Percentiles rank a stretch among this genome's conserved stretches.
These are phyloP conservation scores for Phialocephala subalpina DNA, from an alignment of 2,329 filamentous ascomycete genomes.

Conservation along the genomic window DNA sequence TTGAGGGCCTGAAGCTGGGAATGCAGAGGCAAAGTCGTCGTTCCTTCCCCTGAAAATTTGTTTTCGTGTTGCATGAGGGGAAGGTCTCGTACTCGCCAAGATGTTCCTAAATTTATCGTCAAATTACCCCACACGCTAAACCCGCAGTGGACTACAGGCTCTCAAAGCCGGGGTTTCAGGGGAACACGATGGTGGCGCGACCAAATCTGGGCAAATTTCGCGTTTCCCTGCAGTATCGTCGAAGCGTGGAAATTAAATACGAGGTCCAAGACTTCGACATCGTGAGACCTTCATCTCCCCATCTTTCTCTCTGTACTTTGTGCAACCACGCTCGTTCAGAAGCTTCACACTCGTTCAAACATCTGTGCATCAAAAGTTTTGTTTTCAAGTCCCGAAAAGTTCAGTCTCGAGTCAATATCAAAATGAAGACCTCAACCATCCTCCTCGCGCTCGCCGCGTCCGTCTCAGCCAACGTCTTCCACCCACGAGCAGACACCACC, in stretches of 20 bases:
- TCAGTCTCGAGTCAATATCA: neutral
- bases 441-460: neutral
- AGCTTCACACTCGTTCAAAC: slow-evolving; percentile 7
- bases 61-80: neutral
- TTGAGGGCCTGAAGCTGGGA: too few species aligned
- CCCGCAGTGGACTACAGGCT: neutral
- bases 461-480: neutral
- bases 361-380: neutral
- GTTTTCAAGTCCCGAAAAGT: neutral
- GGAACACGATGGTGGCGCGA: slow-evolving; percentile 7
- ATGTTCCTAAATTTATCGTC: neutral
- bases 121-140: slow-evolving; percentile 10
- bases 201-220: neutral
- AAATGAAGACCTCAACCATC: slow-evolving; percentile 8
- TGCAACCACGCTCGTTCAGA: slow-evolving; percentile 3
- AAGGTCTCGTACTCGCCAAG: neutral
- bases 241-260: slow-evolving; percentile 2
- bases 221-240: neutral
- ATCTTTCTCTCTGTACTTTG: neutral
- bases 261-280: neutral
- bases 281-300: slow-evolving; percentile 4
- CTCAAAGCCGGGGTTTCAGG: neutral
- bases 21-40: neutral
- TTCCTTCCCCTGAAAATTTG: neutral
- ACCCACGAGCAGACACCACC: neutral